Evolutionary conservation across 2,329 filamentous ascomycete species (phyloP).

Genomic region (Stagonosporopsis tanaceti): DNA sequence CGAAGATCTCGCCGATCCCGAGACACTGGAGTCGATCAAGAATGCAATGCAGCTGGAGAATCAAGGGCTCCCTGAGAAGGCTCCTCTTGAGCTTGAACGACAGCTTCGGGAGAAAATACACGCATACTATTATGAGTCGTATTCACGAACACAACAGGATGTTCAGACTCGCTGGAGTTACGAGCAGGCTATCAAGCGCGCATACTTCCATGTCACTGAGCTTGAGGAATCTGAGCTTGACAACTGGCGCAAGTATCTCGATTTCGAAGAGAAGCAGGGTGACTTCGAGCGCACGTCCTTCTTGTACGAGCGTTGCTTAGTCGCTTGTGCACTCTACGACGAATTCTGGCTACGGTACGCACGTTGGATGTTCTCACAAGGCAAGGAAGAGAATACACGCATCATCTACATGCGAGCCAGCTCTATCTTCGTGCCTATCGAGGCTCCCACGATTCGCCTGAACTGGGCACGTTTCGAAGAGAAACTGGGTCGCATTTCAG

Average conservation of each 20-base stretch:
- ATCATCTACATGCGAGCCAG: conserved; percentile 91
- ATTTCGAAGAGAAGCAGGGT: conserved; percentile 90
- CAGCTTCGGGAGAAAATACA: conserved; percentile 84
- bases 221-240: conserved; percentile 82
- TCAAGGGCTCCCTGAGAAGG: conserved; percentile 61
- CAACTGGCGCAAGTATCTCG: conserved; percentile 96
- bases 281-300: conserved; percentile 78
- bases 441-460: conserved; percentile 80
- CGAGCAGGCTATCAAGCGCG: conserved; percentile 92
- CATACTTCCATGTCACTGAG: conserved; percentile 96
- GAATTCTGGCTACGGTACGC: conserved; percentile 99
- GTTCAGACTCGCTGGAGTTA: conserved; percentile 94
- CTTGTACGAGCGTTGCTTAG: conserved; percentile 91
- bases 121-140: conserved; percentile 79
- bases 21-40: conserved; percentile 72
- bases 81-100: conserved; percentile 81
- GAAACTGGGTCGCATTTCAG: conserved; percentile 75
- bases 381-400: conserved; percentile 87
- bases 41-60: conserved; percentile 75
- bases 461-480: conserved; percentile 97
- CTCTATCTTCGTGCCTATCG: conserved; percentile 85
- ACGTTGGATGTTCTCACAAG: conserved; percentile 81
- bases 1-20: conserved; percentile 73
- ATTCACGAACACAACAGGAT: conserved; percentile 82
- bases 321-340: conserved; percentile 93